Percentiles rank a stretch among this genome's conserved stretches.
These are phyloP conservation scores for Globisporangium cystogenes DNA, from an alignment of 352 stramenopile species.

Conservation along the genomic window DNA sequence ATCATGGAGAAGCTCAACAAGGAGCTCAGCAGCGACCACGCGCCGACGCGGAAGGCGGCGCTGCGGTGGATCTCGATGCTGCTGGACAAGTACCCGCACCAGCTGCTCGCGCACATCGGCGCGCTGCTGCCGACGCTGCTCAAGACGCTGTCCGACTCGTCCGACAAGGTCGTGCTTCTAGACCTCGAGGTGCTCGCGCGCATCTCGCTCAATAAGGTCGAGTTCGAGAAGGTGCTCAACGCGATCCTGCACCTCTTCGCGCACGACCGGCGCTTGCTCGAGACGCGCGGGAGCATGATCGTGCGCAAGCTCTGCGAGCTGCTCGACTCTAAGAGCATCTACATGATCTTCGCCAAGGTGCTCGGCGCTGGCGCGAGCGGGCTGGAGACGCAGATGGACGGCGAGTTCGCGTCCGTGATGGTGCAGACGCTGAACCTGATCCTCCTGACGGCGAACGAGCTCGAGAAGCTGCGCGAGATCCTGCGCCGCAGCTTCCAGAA, in stretches of 20 bases:
- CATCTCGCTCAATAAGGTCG: conserved; percentile 90
- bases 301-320: conserved; percentile 98
- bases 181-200: conserved; percentile 95
- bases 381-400: conserved; percentile 50
- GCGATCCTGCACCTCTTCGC: conserved; percentile 94
- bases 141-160: conserved; percentile 93
- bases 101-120: conserved; percentile 92
- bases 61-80: conserved; percentile 98
- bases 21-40: conserved; percentile 94
- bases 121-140: conserved; percentile 94
- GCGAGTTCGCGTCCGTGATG: conserved; percentile 98
- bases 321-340: conserved; percentile 97
- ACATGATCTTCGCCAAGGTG: conserved; percentile 96
- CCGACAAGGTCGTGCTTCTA: conserved; percentile 96
- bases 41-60: conserved; percentile 95
- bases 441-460: conserved; percentile 96
- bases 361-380: conserved; percentile 66
- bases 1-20: conserved; percentile 94
- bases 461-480: conserved; percentile 85
- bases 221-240: conserved; percentile 93
- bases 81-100: conserved; percentile 93
- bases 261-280: conserved; percentile 75
- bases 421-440: conserved; percentile 99
- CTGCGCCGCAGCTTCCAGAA: conserved; percentile 74
- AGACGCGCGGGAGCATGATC: conserved; percentile 97